phyloP scores from a whole-genome alignment of 1,284 basidiomycete species.

The Apiotrichum porosum region DNA sequence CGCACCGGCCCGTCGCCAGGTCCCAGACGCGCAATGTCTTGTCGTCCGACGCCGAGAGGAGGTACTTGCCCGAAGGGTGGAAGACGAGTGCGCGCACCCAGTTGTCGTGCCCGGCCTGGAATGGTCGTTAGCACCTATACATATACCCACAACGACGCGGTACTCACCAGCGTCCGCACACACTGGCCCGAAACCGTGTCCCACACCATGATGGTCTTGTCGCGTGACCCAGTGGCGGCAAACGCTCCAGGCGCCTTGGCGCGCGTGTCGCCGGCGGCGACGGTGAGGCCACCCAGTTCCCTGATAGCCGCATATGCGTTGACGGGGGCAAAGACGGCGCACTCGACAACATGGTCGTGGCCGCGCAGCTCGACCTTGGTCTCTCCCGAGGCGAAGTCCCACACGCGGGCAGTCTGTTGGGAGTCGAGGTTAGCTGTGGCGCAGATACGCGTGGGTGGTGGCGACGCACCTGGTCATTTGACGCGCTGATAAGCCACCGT shows the following conservation, averaged over 20 bases:
- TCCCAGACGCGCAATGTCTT: conserved; percentile 85
- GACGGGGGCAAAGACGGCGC: conserved; percentile 73
- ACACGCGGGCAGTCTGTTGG: conserved; percentile 69
- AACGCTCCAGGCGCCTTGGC: conserved; percentile 55
- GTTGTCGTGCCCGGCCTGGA: conserved; percentile 73
- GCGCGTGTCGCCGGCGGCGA: conserved; percentile 46
- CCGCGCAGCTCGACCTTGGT: conserved; percentile 77
- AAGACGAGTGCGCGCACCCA: conserved; percentile 79
- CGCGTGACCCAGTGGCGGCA: conserved; percentile 74
- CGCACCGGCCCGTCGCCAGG: conserved; percentile 65
- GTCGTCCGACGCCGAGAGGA: conserved; percentile 78
- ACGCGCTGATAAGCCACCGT: conserved; percentile 67
- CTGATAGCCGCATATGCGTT: conserved; percentile 68
- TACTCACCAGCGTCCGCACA: conserved; percentile 59
- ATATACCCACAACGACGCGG: no score
- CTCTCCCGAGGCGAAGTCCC: conserved; percentile 70
- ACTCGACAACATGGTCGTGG: conserved; percentile 82
- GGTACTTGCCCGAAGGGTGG: conserved; percentile 77
- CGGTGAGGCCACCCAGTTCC: conserved; percentile 68
- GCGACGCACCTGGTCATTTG: conserved; percentile 70
- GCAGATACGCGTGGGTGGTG: not conserved
- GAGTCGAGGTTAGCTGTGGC: conserved; percentile 1
- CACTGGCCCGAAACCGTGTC: conserved; percentile 71
- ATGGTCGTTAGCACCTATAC: not conserved
- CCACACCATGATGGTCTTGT: conserved; percentile 86